phyloP scores from a whole-genome alignment of 164 flowering plant genomes.

The Vitis amurensis region DNA sequence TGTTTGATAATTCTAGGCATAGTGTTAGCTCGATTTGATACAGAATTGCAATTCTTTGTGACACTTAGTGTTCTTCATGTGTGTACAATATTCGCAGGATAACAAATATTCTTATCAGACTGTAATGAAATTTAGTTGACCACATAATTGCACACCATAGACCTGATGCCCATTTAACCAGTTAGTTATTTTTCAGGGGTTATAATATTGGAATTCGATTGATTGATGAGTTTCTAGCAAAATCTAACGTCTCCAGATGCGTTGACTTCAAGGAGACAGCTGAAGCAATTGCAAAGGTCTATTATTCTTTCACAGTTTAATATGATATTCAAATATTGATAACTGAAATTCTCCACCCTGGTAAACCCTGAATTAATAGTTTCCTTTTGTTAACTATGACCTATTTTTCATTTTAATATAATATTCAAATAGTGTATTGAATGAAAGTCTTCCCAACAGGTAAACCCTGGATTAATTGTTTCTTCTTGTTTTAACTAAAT shows the following conservation, averaged over 20 bases:
- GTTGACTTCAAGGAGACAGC: conserved; percentile 96
- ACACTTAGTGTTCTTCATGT: too few relatives aligned
- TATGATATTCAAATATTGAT: neutral
- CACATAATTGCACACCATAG: too few relatives aligned
- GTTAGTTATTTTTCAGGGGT: conserved; percentile 61
- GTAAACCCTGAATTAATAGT: neutral
- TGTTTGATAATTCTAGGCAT: neutral
- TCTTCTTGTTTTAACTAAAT: too few relatives aligned
- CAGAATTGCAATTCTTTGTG: too few relatives aligned
- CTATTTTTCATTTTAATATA: neutral
- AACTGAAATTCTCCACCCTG: neutral
- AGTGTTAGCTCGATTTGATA: neutral
- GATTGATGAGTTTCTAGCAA: conserved; percentile 93
- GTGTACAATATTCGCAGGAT: too few relatives aligned
- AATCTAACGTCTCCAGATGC: conserved; percentile 86
- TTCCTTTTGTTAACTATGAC: neutral
- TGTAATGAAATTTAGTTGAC: too few relatives aligned
- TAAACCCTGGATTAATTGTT: too few relatives aligned
- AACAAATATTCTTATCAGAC: too few relatives aligned
- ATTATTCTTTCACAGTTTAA: neutral
- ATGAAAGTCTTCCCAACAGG: too few relatives aligned
- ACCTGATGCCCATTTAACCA: neutral
- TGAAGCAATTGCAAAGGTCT: conserved; percentile 94
- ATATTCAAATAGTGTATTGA: too few relatives aligned
- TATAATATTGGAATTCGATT: conserved; percentile 92